Percentiles rank a stretch among this genome's conserved stretches.
These are phyloP conservation scores for Blastobotrys niveus DNA, from an alignment of 1,139 yeast genomes.

Conservation along the genomic window DNA sequence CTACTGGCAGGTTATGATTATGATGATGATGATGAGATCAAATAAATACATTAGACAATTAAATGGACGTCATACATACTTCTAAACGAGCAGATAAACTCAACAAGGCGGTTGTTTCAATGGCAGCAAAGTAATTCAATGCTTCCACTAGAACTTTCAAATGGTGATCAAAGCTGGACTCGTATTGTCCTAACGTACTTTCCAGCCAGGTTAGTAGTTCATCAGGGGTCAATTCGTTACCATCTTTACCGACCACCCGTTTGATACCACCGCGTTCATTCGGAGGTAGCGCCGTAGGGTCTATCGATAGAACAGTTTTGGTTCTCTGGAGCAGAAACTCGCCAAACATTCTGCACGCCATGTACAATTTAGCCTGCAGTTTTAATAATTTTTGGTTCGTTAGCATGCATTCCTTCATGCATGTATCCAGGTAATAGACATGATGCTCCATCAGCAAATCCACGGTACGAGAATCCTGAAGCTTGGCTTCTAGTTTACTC, in stretches of 20 bases:
- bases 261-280: slow-evolving; percentile 38
- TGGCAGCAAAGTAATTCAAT: slow-evolving; percentile 54
- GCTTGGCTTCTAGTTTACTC: slow-evolving; percentile 36
- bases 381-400: slow-evolving; percentile 54
- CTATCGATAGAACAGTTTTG: slow-evolving; percentile 50
- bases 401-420: slow-evolving; percentile 62
- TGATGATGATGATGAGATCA: neutral
- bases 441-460: slow-evolving; percentile 47
- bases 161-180: slow-evolving; percentile 50
- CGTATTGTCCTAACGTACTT: slow-evolving; percentile 47
- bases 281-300: slow-evolving; percentile 42
- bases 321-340: slow-evolving; percentile 51
- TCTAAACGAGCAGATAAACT: slow-evolving; percentile 52
- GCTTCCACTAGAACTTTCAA: slow-evolving; percentile 51
- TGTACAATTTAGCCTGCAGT: slow-evolving; percentile 36
- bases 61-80: slow-evolving; percentile 17
- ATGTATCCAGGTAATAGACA: slow-evolving; percentile 56
- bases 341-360: slow-evolving; percentile 46
- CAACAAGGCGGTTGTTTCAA: slow-evolving; percentile 55
- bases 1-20: too few species aligned
- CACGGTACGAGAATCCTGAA: slow-evolving; percentile 41
- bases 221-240: slow-evolving; percentile 31
- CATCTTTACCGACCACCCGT: slow-evolving; percentile 37
- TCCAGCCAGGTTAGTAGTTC: slow-evolving; percentile 36
- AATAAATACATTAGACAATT: slow-evolving; percentile 4